Base-by-base conservation (phyloP, 768 basidiomycete species). In the Lactifluus subvellereus region DNA sequence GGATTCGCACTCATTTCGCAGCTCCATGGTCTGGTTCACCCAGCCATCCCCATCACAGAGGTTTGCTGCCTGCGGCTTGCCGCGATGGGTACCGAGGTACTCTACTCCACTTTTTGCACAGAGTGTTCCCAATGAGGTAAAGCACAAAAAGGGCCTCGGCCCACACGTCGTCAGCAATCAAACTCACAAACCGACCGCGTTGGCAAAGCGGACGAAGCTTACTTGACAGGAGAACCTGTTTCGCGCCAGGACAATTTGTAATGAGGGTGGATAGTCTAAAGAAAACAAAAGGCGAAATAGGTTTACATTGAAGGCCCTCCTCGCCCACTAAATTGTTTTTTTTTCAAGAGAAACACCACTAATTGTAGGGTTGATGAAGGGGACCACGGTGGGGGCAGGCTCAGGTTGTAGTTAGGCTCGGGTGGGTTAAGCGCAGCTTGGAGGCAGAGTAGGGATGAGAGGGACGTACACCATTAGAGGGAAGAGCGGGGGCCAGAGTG, bases 1-100 rank as follows among this genome's bases (percentile, higher is more conserved):
- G 72, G n/a, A 43, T 60, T 59, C 60, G 74, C 78, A 55, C 74
- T 80, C 79, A 65, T 79, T 68, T 47, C 81, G 76, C 51, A 81
- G 70, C 66, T 79, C 78, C 27, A 27, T 27, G 27, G 27, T 77
- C 65, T 81, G 79, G 58, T 79, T 75, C 54, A 77, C 74, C 60
- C 68, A 74, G 13, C 78, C 78, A 30, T 79, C 72, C 0, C 80
- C 80, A 51, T 82, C 81, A 0, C 81, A 80, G 0, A 82, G 74
- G 67, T 82, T 76, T 5, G 79, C 81, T 1, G 70, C 68, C 70
- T 72, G 77, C 22, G 70, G 72, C 47, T 50, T 69, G 1, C 76
- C 79, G 22, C 72, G 57, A 62, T 79, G 48, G 27, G 74, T 55
- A 6, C 66, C 69, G 6, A 74, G 57, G 57, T 71, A 74, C 52